Evolutionary conservation across 768 basidiomycete genomes (phyloP).

Genomic region (Phlegmacium glaucopus): DNA sequence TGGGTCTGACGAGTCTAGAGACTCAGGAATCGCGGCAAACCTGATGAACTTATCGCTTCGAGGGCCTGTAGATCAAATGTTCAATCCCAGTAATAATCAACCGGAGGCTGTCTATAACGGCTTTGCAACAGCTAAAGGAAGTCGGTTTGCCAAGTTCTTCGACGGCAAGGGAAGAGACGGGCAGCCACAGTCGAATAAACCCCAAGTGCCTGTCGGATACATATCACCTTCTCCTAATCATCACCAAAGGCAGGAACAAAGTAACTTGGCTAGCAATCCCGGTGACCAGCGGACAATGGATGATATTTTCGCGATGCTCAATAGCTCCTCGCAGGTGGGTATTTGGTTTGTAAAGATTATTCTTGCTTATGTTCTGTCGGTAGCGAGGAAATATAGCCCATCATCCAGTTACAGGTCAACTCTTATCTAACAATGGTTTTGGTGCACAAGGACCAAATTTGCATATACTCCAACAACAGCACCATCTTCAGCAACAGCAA

Average conservation of each 20-base stretch:
- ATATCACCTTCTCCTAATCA: constrained; percentile 44
- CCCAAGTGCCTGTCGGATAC: constrained; percentile 34
- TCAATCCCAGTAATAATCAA: constrained; percentile 13
- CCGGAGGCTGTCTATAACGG: constrained; percentile 35
- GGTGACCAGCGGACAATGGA: constrained; percentile 65
- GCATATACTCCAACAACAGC: constrained; percentile 41
- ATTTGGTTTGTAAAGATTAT: background rate
- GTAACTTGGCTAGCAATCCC: constrained; percentile 30
- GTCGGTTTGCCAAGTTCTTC: constrained; percentile 86
- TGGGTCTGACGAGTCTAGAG: constrained; percentile 14
- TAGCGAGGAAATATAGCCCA: constrained; percentile 30
- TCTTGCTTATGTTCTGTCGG: constrained; percentile 15
- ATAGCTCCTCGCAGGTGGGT: constrained; percentile 69
- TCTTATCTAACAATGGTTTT: constrained; percentile 27
- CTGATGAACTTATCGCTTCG: constrained; percentile 14
- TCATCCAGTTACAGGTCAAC: constrained; percentile 15
- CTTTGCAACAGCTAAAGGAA: constrained; percentile 61
- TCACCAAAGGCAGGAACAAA: constrained; percentile 46
- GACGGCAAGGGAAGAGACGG: constrained; percentile 63
- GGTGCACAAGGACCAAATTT: constrained; percentile 34
- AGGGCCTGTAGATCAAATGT: constrained; percentile 15
- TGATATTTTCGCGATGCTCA: constrained; percentile 80
- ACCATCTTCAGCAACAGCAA: constrained; percentile 38
- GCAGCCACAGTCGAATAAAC: constrained; percentile 30
- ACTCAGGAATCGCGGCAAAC: constrained; percentile 7